Conservation (phyloP, 345 rosid species). For the Acer yangbiense region DNA sequence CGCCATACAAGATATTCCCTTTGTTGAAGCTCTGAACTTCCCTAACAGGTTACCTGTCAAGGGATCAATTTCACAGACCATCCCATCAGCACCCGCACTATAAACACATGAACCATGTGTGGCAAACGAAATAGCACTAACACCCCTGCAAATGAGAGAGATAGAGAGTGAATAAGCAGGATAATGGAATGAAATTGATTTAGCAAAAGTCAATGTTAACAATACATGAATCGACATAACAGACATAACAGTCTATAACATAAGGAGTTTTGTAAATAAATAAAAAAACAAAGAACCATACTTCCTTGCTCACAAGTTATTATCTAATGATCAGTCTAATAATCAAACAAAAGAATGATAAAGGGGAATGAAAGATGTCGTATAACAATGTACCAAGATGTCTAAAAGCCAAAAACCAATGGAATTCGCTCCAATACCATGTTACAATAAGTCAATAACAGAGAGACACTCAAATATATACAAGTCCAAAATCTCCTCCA, state of each 20-base stretch:
- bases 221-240: neutral
- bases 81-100: slow-evolving; percentile 90
- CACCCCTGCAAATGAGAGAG: slow-evolving; percentile 68
- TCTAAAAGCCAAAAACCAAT: too few relatives aligned
- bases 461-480: neutral
- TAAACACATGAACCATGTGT: slow-evolving; percentile 55
- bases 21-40: slow-evolving; percentile 76
- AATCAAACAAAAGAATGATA: too few relatives aligned
- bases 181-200: neutral
- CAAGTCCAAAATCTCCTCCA: neutral
- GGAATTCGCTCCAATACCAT: too few relatives aligned
- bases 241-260: neutral
- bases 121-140: slow-evolving; percentile 76
- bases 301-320: neutral
- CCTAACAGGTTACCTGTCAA: slow-evolving; percentile 62
- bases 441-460: neutral
- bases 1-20: slow-evolving; percentile 72
- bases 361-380: too few relatives aligned
- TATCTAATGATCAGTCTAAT: too few relatives aligned
- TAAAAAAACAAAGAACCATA: neutral
- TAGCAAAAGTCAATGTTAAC: neutral
- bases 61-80: slow-evolving; percentile 85
- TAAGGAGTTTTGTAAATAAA: neutral
- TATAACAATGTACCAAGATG: too few relatives aligned
- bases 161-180: neutral